Percentiles rank a stretch among this genome's conserved stretches.
phyloP scores from a whole-genome alignment of 345 rosid genomes.

The Adansonia digitata region DNA sequence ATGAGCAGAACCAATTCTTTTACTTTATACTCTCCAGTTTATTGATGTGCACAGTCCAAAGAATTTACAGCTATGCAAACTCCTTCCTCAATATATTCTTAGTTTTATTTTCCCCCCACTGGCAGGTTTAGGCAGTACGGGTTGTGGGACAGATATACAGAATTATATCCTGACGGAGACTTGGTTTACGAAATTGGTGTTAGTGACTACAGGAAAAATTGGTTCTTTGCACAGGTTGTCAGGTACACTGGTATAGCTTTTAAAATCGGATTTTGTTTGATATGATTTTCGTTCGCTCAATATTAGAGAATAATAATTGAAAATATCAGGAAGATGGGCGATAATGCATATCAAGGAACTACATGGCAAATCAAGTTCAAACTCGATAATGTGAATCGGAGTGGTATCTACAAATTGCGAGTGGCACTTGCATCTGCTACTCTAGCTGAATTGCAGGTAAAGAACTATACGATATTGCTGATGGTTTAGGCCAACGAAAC shows the following conservation, averaged over 20 bases:
- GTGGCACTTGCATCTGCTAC: conserved; percentile 83
- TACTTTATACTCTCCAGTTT: background rate
- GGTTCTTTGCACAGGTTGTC: conserved; percentile 86
- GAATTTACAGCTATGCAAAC: background rate
- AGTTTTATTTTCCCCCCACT: background rate
- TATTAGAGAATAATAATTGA: conserved; percentile 14
- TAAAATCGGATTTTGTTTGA: background rate
- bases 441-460: conserved; percentile 79
- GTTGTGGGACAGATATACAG: conserved; percentile 80
- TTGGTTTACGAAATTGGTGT: conserved; percentile 70
- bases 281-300: background rate
- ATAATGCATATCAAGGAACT: conserved; percentile 27
- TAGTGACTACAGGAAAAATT: conserved; percentile 67
- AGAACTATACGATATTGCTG: background rate
- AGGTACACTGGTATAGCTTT: conserved; percentile 51
- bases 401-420: conserved; percentile 50
- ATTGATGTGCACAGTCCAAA: background rate
- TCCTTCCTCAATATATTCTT: background rate
- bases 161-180: conserved; percentile 72
- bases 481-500: background rate
- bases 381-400: conserved; percentile 28
- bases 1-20: background rate
- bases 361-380: conserved; percentile 59
- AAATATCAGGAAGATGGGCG: conserved; percentile 25
- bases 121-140: conserved; percentile 94